Conservation (phyloP, 108 stramenopile genomes). For the Schizochytrium sp. region DNA sequence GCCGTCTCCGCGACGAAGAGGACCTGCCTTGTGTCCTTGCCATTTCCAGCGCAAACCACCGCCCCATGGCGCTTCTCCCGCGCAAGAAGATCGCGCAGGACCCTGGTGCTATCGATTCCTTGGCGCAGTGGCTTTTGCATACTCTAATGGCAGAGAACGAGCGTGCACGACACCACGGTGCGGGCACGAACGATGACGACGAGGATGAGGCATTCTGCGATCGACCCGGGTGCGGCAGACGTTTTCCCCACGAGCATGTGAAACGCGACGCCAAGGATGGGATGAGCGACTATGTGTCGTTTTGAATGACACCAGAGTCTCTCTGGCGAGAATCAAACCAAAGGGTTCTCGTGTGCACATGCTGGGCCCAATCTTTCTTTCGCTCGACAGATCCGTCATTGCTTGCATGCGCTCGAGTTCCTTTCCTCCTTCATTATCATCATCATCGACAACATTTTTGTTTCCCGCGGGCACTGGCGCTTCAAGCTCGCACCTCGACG, state of each 20-base stretch:
- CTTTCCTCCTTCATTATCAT: no score
- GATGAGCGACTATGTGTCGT: not conserved
- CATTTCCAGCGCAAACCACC: not conserved
- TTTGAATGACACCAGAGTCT: no score
- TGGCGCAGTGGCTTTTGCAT: not conserved
- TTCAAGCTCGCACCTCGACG: conserved; percentile 52
- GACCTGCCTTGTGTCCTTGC: not conserved
- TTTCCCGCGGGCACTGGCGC: no score
- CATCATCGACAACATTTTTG: no score
- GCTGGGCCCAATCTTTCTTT: no score
- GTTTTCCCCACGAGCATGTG: not conserved
- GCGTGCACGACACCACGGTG: not conserved
- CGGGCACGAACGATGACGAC: not conserved
- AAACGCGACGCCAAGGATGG: not conserved
- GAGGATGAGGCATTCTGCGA: not conserved
- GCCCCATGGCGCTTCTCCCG: not conserved
- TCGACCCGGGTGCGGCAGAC: not conserved
- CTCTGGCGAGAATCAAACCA: no score
- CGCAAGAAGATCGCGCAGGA: not conserved
- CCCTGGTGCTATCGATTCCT: not conserved
- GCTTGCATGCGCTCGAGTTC: no score
- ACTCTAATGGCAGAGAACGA: not conserved
- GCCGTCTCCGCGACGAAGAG: not conserved
- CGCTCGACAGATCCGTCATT: no score
- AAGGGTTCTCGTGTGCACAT: no score